Base-by-base conservation (phyloP, 768 basidiomycete species). In the Candolleomyces efflorescens region DNA sequence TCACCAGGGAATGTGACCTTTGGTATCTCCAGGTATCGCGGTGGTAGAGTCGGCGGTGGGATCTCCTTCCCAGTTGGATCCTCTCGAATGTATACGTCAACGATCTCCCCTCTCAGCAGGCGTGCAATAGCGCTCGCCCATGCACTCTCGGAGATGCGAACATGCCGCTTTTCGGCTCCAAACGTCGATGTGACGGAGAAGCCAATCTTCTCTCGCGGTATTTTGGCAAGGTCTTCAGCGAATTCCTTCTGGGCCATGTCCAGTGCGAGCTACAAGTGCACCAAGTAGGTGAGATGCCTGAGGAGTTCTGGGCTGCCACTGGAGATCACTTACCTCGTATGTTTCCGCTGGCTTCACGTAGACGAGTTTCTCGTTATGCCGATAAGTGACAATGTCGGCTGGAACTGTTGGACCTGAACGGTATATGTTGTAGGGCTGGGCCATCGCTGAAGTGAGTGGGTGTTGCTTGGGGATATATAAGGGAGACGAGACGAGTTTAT, bases 351-450 rank as follows among this genome's bases (percentile, higher is more conserved):
- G 77, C 1, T 72, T 74, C 0, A 86, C 83, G 46, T 82, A 84
- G 15, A 84, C 79, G n/a, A 82, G 69, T 24, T 75, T 63, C 7
- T 69, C 64, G 0, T 72, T 64, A 5, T 70, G 69, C 24, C 80
- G 76, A 57, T 84, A 84, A 17, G 79, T 83, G 58, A 85, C 67
- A 53, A 84, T 72, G 39, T 83, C 80, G 5, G 75, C 63, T 11
- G 72, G 71, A 3, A 68, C 59, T 4, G 67, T 49, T 27, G 68
- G 63, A 15, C 53, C 60, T 27, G 62, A 57, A 38, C 67, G 65
- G 55, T 64, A 61, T 37, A 62, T 62, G 23, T 17, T 43, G 23
- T 43, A 22, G 3, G 38, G 20, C 39, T 26, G 52, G 17, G 11
- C 44, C 15, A 37, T 27, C 2, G 32, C 5, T 32, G 32, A 32